Percentiles rank a stretch among this genome's conserved stretches.
Conservation (phyloP, 2,329 filamentous ascomycete genomes). For the Fusarium irregulare region DNA sequence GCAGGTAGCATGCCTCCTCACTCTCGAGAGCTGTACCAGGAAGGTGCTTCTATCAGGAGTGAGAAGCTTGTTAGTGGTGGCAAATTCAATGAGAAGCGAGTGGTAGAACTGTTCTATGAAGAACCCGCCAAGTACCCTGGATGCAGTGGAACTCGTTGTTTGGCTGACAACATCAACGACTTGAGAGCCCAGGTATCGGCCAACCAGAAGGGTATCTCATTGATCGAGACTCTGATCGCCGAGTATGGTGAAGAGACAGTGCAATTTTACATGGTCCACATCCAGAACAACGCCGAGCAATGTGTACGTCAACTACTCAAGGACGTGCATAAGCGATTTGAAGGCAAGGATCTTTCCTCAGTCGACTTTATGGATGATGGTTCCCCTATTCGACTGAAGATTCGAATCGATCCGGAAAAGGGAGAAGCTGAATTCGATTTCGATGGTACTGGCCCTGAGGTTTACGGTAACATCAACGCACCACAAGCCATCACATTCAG, state of each 20-base stretch:
- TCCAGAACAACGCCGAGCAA: slow-evolving; percentile 82
- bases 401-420: slow-evolving; percentile 78
- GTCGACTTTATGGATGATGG: slow-evolving; percentile 89
- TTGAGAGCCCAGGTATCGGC: slow-evolving; percentile 86
- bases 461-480: slow-evolving; percentile 84
- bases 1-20: slow-evolving; percentile 85
- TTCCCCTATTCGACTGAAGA: slow-evolving; percentile 77
- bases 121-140: slow-evolving; percentile 80
- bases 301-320: slow-evolving; percentile 80
- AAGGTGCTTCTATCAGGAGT: slow-evolving; percentile 71
- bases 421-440: slow-evolving; percentile 87
- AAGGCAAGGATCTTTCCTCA: slow-evolving; percentile 76
- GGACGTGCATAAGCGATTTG: slow-evolving; percentile 75
- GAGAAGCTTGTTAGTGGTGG: slow-evolving; percentile 80
- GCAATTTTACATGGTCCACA: slow-evolving; percentile 85
- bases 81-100: slow-evolving; percentile 80
- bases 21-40: slow-evolving; percentile 71
- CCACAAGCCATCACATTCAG: slow-evolving; percentile 85
- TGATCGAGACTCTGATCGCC: slow-evolving; percentile 78
- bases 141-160: slow-evolving; percentile 81
- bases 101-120: slow-evolving; percentile 76
- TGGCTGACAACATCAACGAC: slow-evolving; percentile 85
- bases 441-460: slow-evolving; percentile 80
- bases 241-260: slow-evolving; percentile 84
- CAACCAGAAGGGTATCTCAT: slow-evolving; percentile 86